Evolutionary conservation across 2,329 filamentous ascomycete genomes (phyloP), one percentile per base, ranked within the genome.

Genomic region (Periconia digitata): DNA sequence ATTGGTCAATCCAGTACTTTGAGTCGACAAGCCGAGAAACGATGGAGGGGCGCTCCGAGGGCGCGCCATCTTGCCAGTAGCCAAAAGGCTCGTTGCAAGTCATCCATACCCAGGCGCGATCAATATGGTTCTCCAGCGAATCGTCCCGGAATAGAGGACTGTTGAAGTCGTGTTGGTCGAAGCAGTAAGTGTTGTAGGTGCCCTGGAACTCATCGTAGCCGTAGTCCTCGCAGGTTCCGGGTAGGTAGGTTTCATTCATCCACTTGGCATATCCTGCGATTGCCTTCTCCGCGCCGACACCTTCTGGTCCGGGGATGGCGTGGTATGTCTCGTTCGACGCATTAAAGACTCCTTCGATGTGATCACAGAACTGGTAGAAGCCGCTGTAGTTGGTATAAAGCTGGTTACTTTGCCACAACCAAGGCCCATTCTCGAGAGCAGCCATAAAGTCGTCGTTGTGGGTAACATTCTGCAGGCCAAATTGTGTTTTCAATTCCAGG

Each of bases 21-120:
- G 34, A 34, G 29, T 36, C 22, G 18, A 36, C 32, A 16, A 44
- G 22, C 15, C 42, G 42, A 18, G 42, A 44, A 12, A 38, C 42
- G 32, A 44, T 15, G 6, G 42, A 36, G 1, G 42, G 42, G 18
- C 24, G 27, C 18, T 44, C 18, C 3, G n/a, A 21, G 29, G 42
- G 42, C 4, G 42, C 42, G n/a, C 42, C 42, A 20, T 36, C 35
- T 37, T 44, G 42, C 42, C 42, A 44, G 13, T 23, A 44, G 18
- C 29, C 42, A 21, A 44, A 44, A n/a, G 22, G 32, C 10, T 24
- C 32, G 12, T 44, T 44, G 34, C 42, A 44, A n/a, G 29, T 29
- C 42, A 44, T 44, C 42, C 42, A 44, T 20, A 44, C 23, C 42
- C 42, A 23, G 6, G 27, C 24, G 21, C 32, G 17, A 20, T 44